A percentile compares a stretch with the other conserved stretches of the same genome.
These are phyloP conservation scores for Pecoramyces ruminantium DNA, from an alignment of 192 early-diverging fungal genomes.

Conservation along the genomic window DNA sequence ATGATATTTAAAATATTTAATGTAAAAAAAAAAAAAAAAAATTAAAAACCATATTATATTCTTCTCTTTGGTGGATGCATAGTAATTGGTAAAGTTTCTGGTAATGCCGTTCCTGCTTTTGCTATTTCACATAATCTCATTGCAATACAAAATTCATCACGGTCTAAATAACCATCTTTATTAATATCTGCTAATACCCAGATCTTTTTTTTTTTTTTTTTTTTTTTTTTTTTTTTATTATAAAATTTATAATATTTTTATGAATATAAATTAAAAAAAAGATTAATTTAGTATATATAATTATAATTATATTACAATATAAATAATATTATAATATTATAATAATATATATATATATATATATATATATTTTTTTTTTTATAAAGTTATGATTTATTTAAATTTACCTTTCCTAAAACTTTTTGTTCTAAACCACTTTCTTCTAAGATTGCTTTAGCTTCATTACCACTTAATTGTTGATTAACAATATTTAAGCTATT, in stretches of 20 bases:
- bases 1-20: no score
- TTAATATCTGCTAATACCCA: neutral
- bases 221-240: no score
- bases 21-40: no score
- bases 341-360: no score
- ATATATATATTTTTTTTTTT: no score
- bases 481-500: slow-evolving; percentile 26
- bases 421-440: slow-evolving; percentile 47
- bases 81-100: slow-evolving; percentile 7
- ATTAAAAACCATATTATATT: neutral
- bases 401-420: slow-evolving; percentile 50
- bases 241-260: no score
- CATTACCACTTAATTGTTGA: slow-evolving; percentile 31
- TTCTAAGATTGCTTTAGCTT: slow-evolving; percentile 34
- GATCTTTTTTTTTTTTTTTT: no score
- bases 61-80: neutral
- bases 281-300: no score
- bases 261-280: no score
- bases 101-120: slow-evolving; percentile 20
- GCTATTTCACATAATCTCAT: slow-evolving; percentile 47
- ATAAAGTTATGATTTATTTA: no score
- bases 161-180: slow-evolving; percentile 57
- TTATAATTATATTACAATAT: no score
- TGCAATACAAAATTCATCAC: slow-evolving; percentile 68
- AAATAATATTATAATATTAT: no score